Evolutionary conservation across 345 rosid genomes (phyloP), one percentile per base, ranked within the genome.

Genomic region (Litchi chinensis): DNA sequence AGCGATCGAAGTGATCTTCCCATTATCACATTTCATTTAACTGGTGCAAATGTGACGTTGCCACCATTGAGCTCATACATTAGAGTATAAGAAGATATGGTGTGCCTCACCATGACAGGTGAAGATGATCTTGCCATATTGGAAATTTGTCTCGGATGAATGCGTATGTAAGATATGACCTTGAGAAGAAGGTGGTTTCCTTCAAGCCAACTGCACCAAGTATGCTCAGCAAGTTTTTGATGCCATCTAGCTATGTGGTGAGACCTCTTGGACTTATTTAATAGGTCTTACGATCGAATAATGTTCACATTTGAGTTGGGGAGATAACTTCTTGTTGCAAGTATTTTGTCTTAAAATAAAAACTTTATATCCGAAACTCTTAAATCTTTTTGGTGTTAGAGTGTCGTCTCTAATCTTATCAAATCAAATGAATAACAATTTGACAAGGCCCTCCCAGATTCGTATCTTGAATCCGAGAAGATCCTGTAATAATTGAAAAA

Each of bases 121-220:
- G 54, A 87, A 0, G 71, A 74, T 59, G 73, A 80, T 6, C 18
- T 86, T 18, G 75, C 85, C 54, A 81, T 85, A 10, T 80, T 16
- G 95, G 91, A 6, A 88, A 79, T 78, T 32, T 88, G 60, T 77
- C 86, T 46, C 93, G 86, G 81, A 80, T 76, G 83, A 65, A 89
- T 22, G 85, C 80, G 21, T 24, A 82, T 71, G 77, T 89, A 2
- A 87, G 88, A 8, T 89, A 80, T 67, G 95, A 91, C 66, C 84
- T 88, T 32, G 68, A 56, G 72, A 43, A 77, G 48, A 83, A 60
- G 56, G 78, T 64, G 1, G 83, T 89, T n/a, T 88, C 87, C 39
- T 89, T 89, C 75, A 77, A 26, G 79, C 88, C 86, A 39, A 81
- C 82, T 91, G 91, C 84, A 37, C 81, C 28, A 83, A 10, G 39